Conservation (phyloP, 306 rosid genomes). For the Quercus wislizeni region DNA sequence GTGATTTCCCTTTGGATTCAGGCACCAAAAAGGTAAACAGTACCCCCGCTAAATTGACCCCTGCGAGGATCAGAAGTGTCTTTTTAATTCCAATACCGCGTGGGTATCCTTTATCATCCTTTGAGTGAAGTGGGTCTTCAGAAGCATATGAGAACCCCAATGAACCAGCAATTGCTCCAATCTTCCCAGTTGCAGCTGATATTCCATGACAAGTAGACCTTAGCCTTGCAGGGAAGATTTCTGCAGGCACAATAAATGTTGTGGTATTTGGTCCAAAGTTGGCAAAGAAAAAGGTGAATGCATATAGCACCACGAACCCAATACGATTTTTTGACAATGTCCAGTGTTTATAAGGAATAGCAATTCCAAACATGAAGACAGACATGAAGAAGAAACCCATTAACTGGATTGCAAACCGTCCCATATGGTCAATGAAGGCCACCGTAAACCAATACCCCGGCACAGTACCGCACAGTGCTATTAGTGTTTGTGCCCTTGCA, state of each 20-base stretch:
- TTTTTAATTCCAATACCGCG: slow-evolving; percentile 17
- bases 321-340: background rate
- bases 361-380: slow-evolving; percentile 26
- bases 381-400: slow-evolving; percentile 28
- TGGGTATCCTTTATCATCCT: slow-evolving; percentile 15
- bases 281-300: slow-evolving; percentile 18
- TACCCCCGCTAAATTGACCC: background rate
- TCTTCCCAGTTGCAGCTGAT: slow-evolving; percentile 25
- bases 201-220: slow-evolving; percentile 30
- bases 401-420: slow-evolving; percentile 14
- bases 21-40: slow-evolving; percentile 16
- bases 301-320: slow-evolving; percentile 11
- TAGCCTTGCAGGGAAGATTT: slow-evolving; percentile 24
- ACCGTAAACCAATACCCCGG: slow-evolving; percentile 31
- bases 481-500: slow-evolving; percentile 14
- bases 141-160: slow-evolving; percentile 21
- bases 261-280: slow-evolving; percentile 29
- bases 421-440: slow-evolving; percentile 6
- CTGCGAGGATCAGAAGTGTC: slow-evolving; percentile 8
- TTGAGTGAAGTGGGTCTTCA: background rate
- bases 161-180: slow-evolving; percentile 24
- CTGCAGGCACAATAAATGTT: slow-evolving; percentile 23
- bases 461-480: slow-evolving; percentile 7
- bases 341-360: slow-evolving; percentile 23
- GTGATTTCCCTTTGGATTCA: slow-evolving; percentile 21